Evolutionary conservation across 202 grass and related monocot species (phyloP), one percentile per base, ranked within the genome.

Genomic region (Alloteropsis angusta): DNA sequence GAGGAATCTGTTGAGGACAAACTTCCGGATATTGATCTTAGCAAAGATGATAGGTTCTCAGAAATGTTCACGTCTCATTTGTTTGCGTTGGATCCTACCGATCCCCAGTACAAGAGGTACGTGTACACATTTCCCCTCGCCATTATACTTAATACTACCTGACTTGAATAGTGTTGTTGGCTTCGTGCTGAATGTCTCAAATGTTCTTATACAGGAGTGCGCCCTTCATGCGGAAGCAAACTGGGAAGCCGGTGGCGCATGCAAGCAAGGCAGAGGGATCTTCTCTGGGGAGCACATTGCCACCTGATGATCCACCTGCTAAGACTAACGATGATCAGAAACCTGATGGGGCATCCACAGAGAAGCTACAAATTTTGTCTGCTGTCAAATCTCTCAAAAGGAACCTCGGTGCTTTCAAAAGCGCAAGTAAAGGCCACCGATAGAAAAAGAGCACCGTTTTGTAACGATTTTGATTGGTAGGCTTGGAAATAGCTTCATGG

Each of bases 81-180:
- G 17, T 92, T 78, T 6, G 87, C 89, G 0, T 6, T 97, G 83
- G 95, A 97, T 77, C 91, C 94, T 60, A 97, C 94, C 6, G 77
- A 97, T 92, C 91, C 89, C 58, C 88, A 91, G 47, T 92, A 90
- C 72, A 97, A 94, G 77, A 97, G 95, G 95, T 97, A 92, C 32
- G 15, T 0, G 9, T 26, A 17, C 22, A 57, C 43, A 44, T 78
- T 28, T 48, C 45, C 6, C 4, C 30, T 22, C 46, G 50, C 64
- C 5, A 21, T 22, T 10, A 37, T 66, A 69, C 0, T 46, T 18
- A 64, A 23, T 10, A 46, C 2, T 76, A 43, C 42, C 21, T 78
- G 19, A 78, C 15, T 54, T 76, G 17, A 12, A 18, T 71, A 45
- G 39, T 56, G 8, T 53, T 41, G n/a, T 22, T 71, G 18, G 9